Conservation (phyloP, 2,329 filamentous ascomycete species). For the Pyrenophora graminea region DNA sequence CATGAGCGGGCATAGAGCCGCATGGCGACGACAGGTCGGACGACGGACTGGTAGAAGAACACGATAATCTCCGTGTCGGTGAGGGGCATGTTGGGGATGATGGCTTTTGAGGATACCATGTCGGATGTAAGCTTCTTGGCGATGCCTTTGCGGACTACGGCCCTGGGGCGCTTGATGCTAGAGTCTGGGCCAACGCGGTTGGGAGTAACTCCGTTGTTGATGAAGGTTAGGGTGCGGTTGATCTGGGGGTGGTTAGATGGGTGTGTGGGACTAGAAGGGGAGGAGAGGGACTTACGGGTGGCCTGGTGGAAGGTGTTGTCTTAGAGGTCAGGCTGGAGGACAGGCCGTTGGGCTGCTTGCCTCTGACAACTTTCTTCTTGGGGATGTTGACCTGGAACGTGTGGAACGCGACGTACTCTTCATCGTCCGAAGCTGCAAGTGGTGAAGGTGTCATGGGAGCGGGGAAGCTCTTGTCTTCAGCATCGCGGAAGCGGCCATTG, state of each 20-base stretch:
- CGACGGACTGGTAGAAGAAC: slow-evolving; percentile 38
- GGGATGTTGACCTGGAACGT: no score
- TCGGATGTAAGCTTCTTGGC: slow-evolving; percentile 25
- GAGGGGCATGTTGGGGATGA: slow-evolving; percentile 29
- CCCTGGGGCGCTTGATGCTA: slow-evolving; percentile 2
- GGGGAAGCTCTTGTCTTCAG: background rate
- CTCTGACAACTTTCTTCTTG: slow-evolving; percentile 1
- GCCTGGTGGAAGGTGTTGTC: slow-evolving; percentile 5
- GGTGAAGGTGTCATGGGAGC: background rate
- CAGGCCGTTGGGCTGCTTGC: slow-evolving; percentile 11
- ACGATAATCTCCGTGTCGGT: slow-evolving; percentile 39
- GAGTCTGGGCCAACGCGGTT: slow-evolving; percentile 18
- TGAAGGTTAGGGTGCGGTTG: background rate
- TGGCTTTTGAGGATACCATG: slow-evolving; percentile 16
- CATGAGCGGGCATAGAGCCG: slow-evolving; percentile 32
- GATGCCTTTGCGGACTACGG: no score
- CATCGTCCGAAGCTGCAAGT: background rate
- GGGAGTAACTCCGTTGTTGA: slow-evolving; percentile 8
- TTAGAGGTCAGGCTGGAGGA: no score
- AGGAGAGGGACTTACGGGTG: slow-evolving; percentile 10
- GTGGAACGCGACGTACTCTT: background rate
- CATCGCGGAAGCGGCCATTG: background rate
- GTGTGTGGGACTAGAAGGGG: no score
- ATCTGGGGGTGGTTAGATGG: background rate
- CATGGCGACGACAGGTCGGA: slow-evolving; percentile 27